Conservation (phyloP, 1,284 basidiomycete genomes). For the Ganoderma leucocontextum region DNA sequence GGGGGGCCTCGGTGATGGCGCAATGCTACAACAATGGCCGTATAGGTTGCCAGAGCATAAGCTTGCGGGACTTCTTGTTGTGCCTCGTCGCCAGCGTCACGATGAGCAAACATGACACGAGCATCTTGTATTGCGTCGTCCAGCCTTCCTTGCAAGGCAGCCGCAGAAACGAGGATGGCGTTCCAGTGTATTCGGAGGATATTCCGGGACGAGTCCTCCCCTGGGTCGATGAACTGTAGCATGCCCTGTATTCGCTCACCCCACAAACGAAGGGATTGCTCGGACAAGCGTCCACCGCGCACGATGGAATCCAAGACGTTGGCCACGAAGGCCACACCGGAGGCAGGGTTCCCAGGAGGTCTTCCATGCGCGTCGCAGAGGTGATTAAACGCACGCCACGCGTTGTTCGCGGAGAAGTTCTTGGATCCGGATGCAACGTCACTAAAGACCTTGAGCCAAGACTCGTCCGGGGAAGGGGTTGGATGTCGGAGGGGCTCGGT, state of each 20-base stretch:
- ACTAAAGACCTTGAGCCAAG: slow-evolving; percentile 20
- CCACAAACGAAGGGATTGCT: slow-evolving; percentile 39
- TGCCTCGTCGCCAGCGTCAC: slow-evolving; percentile 12
- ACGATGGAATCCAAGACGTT: slow-evolving; percentile 17
- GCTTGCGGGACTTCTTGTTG: slow-evolving; percentile 30
- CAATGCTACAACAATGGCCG: slow-evolving; percentile 51
- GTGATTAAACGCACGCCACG: slow-evolving; percentile 31
- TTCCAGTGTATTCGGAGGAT: slow-evolving; percentile 28
- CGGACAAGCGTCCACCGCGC: slow-evolving; percentile 10
- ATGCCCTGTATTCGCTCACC: slow-evolving; percentile 47
- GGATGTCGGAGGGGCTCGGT: slow-evolving; percentile 15
- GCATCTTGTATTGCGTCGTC: slow-evolving; percentile 31
- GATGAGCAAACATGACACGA: slow-evolving; percentile 22
- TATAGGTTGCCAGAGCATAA: slow-evolving; percentile 44
- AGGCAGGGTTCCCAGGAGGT: slow-evolving; percentile 17
- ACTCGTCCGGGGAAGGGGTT: slow-evolving; percentile 7
- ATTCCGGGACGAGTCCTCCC: slow-evolving; percentile 25
- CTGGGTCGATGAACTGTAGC: slow-evolving; percentile 42
- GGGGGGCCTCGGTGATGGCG: slow-evolving; percentile 45
- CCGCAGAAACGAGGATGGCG: slow-evolving; percentile 25
- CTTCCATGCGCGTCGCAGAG: slow-evolving; percentile 18
- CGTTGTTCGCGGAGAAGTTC: slow-evolving; percentile 27
- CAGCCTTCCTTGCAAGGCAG: slow-evolving; percentile 35
- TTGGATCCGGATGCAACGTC: slow-evolving; percentile 17
- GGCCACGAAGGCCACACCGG: slow-evolving; percentile 21